Evolutionary conservation across 176 grass and related monocot species (phyloP).

Genomic region (Avena sativa): DNA sequence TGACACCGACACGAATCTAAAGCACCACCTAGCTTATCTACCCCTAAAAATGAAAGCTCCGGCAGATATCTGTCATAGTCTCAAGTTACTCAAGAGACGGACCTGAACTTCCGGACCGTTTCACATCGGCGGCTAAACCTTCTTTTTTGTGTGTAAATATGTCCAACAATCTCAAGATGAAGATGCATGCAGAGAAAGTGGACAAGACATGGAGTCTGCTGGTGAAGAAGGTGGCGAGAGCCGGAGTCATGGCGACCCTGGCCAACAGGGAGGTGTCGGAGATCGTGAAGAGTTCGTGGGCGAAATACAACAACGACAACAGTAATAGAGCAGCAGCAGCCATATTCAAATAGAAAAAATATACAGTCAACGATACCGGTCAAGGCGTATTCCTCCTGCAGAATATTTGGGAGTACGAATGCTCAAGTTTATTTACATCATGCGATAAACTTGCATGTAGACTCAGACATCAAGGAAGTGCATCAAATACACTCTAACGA

Average conservation of each 20-base stretch:
- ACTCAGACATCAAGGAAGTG: no score
- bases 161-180: slow-evolving; percentile 67
- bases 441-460: no score
- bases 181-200: slow-evolving; percentile 46
- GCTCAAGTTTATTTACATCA: no score
- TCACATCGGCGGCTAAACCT: not conserved
- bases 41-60: not conserved
- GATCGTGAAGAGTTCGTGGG: slow-evolving; percentile 51
- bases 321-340: slow-evolving; percentile 35
- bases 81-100: not conserved
- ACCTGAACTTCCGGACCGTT: not conserved
- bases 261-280: slow-evolving; percentile 53
- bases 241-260: slow-evolving; percentile 64
- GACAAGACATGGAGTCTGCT: slow-evolving; percentile 64
- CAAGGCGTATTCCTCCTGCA: not conserved
- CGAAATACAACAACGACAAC: slow-evolving; percentile 24
- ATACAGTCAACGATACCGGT: not conserved
- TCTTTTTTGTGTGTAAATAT: no score
- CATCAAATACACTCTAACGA: no score
- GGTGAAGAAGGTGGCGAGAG: slow-evolving; percentile 72
- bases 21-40: not conserved
- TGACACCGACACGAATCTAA: not conserved
- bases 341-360: slow-evolving; percentile 31
- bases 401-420: no score
- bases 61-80: not conserved